Conservation (phyloP, 768 basidiomycete genomes). For the Podaxis sp. region DNA sequence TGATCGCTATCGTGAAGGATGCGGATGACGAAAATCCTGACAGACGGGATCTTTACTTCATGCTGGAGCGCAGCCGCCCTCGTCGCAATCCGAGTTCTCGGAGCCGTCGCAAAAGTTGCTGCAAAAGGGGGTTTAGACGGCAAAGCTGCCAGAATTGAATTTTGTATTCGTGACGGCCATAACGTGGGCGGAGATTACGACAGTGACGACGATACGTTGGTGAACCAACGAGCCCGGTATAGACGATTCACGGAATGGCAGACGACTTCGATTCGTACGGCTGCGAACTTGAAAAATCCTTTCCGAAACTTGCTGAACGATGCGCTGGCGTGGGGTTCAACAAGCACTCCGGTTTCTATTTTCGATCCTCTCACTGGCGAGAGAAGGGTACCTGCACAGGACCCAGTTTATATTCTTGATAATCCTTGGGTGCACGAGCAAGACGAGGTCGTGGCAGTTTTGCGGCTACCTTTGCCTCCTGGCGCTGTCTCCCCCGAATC, state of each 20-base stretch:
- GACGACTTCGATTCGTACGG: neutral
- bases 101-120: neutral
- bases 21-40: neutral
- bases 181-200: neutral
- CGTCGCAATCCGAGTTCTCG: neutral
- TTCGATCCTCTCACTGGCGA: slow-evolving; percentile 2
- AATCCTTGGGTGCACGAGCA: slow-evolving; percentile 5
- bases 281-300: neutral
- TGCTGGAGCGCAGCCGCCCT: slow-evolving; percentile 5
- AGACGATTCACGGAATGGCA: neutral
- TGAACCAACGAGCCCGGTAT: neutral
- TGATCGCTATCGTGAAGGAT: slow-evolving; percentile 2
- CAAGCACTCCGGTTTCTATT: slow-evolving; percentile 4
- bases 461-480: neutral
- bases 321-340: neutral
- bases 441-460: slow-evolving; percentile 11
- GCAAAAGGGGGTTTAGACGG: slow-evolving; percentile 1
- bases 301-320: neutral
- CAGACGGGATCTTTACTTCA: neutral
- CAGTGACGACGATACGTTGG: neutral
- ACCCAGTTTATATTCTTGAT: slow-evolving; percentile 1
- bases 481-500: neutral
- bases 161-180: neutral
- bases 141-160: neutral
- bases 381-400: neutral